Base-by-base conservation (phyloP, 345 rosid species). In the Ceriops decandra region DNA sequence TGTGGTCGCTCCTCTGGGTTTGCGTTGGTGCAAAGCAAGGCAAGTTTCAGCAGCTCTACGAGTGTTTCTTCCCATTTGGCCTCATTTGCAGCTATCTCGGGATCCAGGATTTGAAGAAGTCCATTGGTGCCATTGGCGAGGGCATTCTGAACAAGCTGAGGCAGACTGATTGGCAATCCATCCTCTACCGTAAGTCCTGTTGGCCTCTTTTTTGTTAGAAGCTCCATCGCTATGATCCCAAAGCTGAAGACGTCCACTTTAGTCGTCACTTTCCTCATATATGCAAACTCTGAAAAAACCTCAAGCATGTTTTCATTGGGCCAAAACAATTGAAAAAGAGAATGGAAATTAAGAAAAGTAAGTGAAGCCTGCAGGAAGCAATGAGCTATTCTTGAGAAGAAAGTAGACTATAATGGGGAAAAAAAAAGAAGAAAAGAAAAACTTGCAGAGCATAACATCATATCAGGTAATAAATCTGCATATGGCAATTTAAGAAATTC, bases 221-320 rank as follows among this genome's bases (percentile, higher is more conserved):
- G 67, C 87, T 93, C 97, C 85, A 93, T 82, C 71, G 90, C 75
- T 68, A 93, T 68, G 26, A 79, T 65, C 35, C 97, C 95, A 32
- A 86, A 93, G 85, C 98, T 90, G 82, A 87, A 90, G 10, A 90
- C 87, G 63, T 87, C 98, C n/a, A 75, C 96, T 75, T 93, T 86
- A 16, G 97, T 82, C 7, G 97, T 85, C 58, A 85, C 92, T 57
- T 60, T 87, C 75, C 89, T 81, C 92, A 88, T 86, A 77, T 88
- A 93, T 22, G 97, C 96, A 26, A 93, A 86, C 71, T 93, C 97
- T 93, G 91, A 17, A 20, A 52, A 53, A 52, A 20, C n/a, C 17
- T 27, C 20, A 58, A 20, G 33, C 7, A 64, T 52, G 24, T 33
- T 52, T 60, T 13, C 53, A n/a, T 33, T 24, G 27, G 64, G 5